phyloP scores from a whole-genome alignment of 176 grass and related monocot species.

The Eleusine coracana region DNA sequence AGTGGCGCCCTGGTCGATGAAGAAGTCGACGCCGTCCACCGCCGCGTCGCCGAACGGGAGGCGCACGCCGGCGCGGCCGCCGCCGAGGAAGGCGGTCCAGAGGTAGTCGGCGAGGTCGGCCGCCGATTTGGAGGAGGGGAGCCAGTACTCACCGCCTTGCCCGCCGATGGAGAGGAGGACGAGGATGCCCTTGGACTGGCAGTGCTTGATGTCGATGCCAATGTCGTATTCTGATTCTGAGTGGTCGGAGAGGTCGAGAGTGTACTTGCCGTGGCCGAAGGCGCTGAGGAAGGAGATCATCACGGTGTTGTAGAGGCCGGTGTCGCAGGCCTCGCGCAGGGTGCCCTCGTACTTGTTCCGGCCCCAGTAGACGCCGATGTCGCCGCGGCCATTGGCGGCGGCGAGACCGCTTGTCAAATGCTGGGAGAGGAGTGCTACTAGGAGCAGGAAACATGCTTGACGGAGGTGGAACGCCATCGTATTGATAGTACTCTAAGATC shows the following conservation, averaged over 20 bases:
- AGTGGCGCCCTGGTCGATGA: neutral
- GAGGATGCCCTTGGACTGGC: neutral
- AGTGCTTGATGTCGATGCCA: conserved; percentile 25
- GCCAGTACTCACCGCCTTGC: neutral
- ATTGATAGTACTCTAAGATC: neutral
- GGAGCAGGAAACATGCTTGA: neutral
- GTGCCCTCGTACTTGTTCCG: conserved; percentile 12
- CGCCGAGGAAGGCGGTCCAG: neutral
- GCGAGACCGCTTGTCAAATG: neutral
- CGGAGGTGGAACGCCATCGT: neutral
- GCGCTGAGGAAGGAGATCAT: conserved; percentile 27
- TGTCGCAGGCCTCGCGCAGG: conserved; percentile 9
- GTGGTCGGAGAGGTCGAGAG: conserved; percentile 17
- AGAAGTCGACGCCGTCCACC: neutral
- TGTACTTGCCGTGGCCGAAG: conserved; percentile 25
- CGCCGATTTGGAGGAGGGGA: neutral
- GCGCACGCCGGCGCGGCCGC: neutral
- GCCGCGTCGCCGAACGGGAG: neutral
- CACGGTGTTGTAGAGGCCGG: conserved; percentile 11
- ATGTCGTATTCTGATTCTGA: neutral
- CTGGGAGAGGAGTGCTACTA: neutral
- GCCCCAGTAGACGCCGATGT: conserved; percentile 16
- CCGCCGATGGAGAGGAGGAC: conserved; percentile 25
- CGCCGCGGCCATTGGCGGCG: no score
- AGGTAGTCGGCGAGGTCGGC: neutral